Percentiles rank a stretch among this genome's conserved stretches.
These are phyloP conservation scores for Geotrichum armillariae DNA, from an alignment of 1,139 yeast genomes.

Conservation along the genomic window DNA sequence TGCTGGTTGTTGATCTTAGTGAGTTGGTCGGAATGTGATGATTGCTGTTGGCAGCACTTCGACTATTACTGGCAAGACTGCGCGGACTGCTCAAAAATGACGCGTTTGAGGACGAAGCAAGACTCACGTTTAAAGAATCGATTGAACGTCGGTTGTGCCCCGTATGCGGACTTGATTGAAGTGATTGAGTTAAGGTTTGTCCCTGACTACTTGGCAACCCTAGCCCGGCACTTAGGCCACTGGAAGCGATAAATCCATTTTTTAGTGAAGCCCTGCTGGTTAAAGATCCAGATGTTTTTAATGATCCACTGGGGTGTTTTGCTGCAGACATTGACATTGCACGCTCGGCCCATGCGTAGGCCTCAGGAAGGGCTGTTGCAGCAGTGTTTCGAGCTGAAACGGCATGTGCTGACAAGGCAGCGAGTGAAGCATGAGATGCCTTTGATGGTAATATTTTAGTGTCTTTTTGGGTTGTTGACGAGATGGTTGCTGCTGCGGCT, in stretches of 20 bases:
- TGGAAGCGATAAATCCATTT: not conserved
- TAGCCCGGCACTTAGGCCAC: not conserved
- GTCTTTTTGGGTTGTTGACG: no score
- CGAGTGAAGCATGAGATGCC: slow-evolving; percentile 28
- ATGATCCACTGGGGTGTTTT: not conserved
- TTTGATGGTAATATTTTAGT: not conserved
- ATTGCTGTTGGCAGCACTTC: slow-evolving; percentile 29
- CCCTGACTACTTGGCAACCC: not conserved
- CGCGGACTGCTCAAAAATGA: not conserved
- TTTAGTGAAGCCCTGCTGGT: not conserved
- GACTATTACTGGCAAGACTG: not conserved
- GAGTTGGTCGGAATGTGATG: slow-evolving; percentile 21
- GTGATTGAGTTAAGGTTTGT: not conserved
- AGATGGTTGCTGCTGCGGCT: not conserved
- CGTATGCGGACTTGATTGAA: no score
- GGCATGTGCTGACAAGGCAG: slow-evolving; percentile 34
- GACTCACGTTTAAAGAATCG: not conserved
- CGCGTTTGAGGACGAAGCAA: not conserved
- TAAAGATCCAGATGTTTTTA: not conserved
- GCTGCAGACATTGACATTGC: not conserved
- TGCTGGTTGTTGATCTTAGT: not conserved
- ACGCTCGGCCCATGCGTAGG: slow-evolving; percentile 37
- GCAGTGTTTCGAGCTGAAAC: slow-evolving; percentile 39
- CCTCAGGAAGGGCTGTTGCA: slow-evolving; percentile 38
- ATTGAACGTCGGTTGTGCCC: no score